Evolutionary conservation across 768 basidiomycete genomes (phyloP).

Genomic region (Xerocomellus chrysenteron): DNA sequence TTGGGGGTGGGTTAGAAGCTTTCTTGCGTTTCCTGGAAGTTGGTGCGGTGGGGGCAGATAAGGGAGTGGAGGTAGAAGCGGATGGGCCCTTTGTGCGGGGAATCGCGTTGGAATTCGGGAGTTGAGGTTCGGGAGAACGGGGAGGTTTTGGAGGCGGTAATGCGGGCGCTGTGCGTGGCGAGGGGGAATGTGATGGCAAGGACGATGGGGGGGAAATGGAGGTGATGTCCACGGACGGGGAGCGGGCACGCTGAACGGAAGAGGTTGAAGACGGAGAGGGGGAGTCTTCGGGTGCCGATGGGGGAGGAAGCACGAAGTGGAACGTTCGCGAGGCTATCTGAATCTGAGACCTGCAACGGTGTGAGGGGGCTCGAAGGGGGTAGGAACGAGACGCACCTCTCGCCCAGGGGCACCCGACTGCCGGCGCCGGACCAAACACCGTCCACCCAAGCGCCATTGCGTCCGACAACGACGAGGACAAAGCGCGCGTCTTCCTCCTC

Average conservation of each 20-base stretch:
- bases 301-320: conserved; percentile 93
- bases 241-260: conserved; percentile 65
- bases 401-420: conserved; percentile 78
- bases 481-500: conserved; percentile 89
- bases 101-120: conserved; percentile 65
- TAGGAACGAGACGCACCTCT: conserved; percentile 54
- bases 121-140: conserved; percentile 48
- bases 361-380: conserved; percentile 6
- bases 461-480: conserved; percentile 86
- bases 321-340: conserved; percentile 98
- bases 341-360: conserved; percentile 73
- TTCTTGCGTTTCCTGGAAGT: conserved; percentile 74
- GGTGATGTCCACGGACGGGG: conserved; percentile 80
- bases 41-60: conserved; percentile 15
- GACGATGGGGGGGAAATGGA: conserved; percentile 83
- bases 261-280: conserved; percentile 78
- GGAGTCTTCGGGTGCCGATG: conserved; percentile 74
- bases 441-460: conserved; percentile 98
- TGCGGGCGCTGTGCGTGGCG: conserved; percentile 47
- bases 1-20: conserved; percentile 41
- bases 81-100: conserved; percentile 40
- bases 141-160: conserved; percentile 46
- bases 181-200: conserved; percentile 72
- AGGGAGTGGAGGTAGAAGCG: conserved; percentile 23
- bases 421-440: conserved; percentile 94